Percentiles rank a stretch among this genome's conserved stretches.
Evolutionary conservation across 2,329 filamentous ascomycete species (phyloP).

Genomic region (Canariomyces notabilis): DNA sequence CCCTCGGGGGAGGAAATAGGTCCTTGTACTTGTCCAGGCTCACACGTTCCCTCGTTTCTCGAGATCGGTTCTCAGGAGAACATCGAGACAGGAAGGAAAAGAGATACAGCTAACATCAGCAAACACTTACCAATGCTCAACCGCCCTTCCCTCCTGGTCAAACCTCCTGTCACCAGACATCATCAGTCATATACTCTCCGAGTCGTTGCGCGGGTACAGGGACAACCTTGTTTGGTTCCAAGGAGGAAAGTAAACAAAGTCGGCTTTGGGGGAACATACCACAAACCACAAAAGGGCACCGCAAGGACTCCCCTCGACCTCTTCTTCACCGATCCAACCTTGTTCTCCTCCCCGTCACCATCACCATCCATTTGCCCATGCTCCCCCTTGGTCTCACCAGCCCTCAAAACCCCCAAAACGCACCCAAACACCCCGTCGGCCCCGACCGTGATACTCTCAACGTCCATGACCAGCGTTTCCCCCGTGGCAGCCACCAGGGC

Average conservation of each 20-base stretch:
- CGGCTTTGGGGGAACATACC: too few species aligned
- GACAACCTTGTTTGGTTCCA: too few species aligned
- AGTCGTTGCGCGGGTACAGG: too few species aligned
- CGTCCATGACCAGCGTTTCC: conserved; percentile 20
- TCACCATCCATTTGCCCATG: not conserved
- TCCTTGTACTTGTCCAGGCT: too few species aligned
- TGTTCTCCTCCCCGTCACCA: not conserved
- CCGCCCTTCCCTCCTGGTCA: conserved; percentile 6
- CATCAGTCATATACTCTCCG: too few species aligned
- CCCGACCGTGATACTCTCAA: conserved; percentile 13
- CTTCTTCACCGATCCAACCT: too few species aligned
- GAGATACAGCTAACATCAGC: not conserved
- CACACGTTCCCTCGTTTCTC: too few species aligned
- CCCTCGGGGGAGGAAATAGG: too few species aligned
- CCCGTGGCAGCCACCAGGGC: conserved; percentile 12
- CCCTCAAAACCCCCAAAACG: conserved; percentile 21
- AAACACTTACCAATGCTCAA: conserved; percentile 23
- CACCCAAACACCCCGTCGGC: conserved; percentile 20
- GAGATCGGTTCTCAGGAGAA: too few species aligned
- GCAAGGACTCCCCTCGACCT: conserved; percentile 4
- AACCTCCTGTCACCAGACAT: too few species aligned
- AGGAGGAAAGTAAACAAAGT: too few species aligned
- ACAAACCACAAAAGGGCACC: conserved; percentile 23
- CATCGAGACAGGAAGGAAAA: not conserved
- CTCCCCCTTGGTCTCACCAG: not conserved